A percentile compares a stretch with the other conserved stretches of the same genome.
Evolutionary conservation across 805 yeast species (phyloP).

Genomic region (Wickerhamiella musiphila): DNA sequence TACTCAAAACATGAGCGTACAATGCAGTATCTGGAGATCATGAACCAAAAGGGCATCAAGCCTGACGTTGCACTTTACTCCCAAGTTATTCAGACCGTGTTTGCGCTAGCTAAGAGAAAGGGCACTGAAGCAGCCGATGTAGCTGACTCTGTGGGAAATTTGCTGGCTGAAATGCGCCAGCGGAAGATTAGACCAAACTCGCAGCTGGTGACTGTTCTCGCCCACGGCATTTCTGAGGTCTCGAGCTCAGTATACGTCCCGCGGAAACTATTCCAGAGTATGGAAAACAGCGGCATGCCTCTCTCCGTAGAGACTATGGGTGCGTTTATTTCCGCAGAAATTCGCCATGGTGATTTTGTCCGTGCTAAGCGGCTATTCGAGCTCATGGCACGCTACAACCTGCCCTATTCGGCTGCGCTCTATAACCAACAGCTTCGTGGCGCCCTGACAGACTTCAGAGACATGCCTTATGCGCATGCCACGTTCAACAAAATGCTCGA

Average conservation of each 20-base stretch:
- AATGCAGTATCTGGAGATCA: conserved; percentile 30
- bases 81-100: conserved; percentile 34
- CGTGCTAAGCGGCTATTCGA: conserved; percentile 13
- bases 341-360: conserved; percentile 14
- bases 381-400: conserved; percentile 13
- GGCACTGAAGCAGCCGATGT: conserved; percentile 30
- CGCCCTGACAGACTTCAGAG: conserved; percentile 7
- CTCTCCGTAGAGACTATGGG: conserved; percentile 17
- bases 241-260: conserved; percentile 35
- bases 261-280: conserved; percentile 28
- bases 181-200: conserved; percentile 27
- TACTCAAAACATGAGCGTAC: conserved; percentile 29
- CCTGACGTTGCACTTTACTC: conserved; percentile 53
- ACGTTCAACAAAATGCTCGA: conserved; percentile 8
- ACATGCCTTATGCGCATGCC: conserved; percentile 12
- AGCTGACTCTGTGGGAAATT: conserved; percentile 22
- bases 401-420: conserved; percentile 16
- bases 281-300: conserved; percentile 21
- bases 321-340: conserved; percentile 19
- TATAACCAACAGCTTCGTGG: conserved; percentile 20
- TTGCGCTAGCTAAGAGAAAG: conserved; percentile 29
- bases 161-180: conserved; percentile 27
- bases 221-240: conserved; percentile 35
- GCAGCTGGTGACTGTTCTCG: conserved; percentile 33
- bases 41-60: conserved; percentile 26